phyloP scores from a whole-genome alignment of 495 filamentous ascomycete genomes.

The Cudoniella acicularis region DNA sequence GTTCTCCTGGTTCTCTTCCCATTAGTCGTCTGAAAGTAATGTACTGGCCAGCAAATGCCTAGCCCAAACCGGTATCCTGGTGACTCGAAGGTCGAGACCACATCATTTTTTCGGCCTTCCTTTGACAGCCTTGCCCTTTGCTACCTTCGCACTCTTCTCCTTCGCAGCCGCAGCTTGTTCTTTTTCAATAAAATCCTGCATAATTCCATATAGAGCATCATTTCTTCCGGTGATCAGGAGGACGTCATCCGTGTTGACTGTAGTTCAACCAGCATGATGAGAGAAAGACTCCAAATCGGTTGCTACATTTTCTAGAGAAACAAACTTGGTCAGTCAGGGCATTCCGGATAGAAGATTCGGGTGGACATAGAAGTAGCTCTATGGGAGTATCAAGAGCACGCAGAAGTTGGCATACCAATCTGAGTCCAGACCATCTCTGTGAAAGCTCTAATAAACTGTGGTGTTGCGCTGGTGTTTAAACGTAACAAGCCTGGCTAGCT shows the following conservation, averaged over 20 bases:
- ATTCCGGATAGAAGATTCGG: too few species aligned
- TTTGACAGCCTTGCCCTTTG: conserved; percentile 10
- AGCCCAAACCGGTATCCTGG: too few species aligned
- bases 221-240: conserved; percentile 83
- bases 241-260: conserved; percentile 80
- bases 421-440: conserved; percentile 91
- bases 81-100: too few species aligned
- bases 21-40: too few species aligned
- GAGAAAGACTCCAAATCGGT: conserved; percentile 80
- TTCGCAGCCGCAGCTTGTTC: conserved; percentile 41
- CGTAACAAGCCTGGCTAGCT: too few species aligned
- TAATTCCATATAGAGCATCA: conserved; percentile 70
- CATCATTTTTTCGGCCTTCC: conserved; percentile 12
- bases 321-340: conserved; percentile 7
- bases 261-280: conserved; percentile 80
- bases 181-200: conserved; percentile 63
- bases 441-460: conserved; percentile 90
- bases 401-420: conserved; percentile 74
- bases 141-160: conserved; percentile 28
- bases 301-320: conserved; percentile 63
- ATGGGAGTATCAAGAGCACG: neutral
- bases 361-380: too few species aligned
- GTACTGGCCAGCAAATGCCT: too few species aligned
- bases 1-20: too few species aligned
- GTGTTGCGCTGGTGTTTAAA: conserved; percentile 79